phyloP scores from a whole-genome alignment of 371 early-diverging fungal genomes.

The Mucor mucedo region DNA sequence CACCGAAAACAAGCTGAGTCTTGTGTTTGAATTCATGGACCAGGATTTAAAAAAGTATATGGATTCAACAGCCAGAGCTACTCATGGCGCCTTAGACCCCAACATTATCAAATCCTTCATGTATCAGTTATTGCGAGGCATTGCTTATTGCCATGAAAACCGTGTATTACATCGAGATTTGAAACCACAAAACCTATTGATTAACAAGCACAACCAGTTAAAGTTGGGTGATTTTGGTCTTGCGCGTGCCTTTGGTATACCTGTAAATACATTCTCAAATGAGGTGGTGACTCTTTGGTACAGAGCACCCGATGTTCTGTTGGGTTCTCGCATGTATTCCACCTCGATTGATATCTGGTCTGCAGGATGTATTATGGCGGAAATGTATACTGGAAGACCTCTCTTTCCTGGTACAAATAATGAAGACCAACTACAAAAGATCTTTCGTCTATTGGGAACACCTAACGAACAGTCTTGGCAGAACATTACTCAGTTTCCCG shows the following conservation, averaged over 20 bases:
- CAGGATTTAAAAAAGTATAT: slow-evolving; percentile 97
- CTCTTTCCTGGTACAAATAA: slow-evolving; percentile 96
- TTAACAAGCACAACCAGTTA: slow-evolving; percentile 84
- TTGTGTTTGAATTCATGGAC: slow-evolving; percentile 99
- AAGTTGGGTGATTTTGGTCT: slow-evolving; percentile 96
- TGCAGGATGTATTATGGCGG: slow-evolving; percentile 98
- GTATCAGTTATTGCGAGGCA: slow-evolving; percentile 88
- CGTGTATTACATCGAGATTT: slow-evolving; percentile 97
- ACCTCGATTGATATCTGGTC: slow-evolving; percentile 99
- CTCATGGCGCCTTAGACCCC: slow-evolving; percentile 68
- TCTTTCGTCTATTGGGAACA: slow-evolving; percentile 90
- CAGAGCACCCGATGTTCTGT: slow-evolving; percentile 96
- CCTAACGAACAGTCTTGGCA: slow-evolving; percentile 90
- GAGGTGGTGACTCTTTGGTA: slow-evolving; percentile 99
- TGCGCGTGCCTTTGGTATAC: slow-evolving; percentile 96
- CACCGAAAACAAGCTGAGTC: slow-evolving; percentile 94
- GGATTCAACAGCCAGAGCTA: slow-evolving; percentile 65
- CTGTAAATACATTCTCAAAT: slow-evolving; percentile 95
- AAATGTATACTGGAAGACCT: slow-evolving; percentile 92
- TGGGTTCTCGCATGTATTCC: slow-evolving; percentile 94
- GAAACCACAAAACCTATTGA: slow-evolving; percentile 96
- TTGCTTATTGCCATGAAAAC: slow-evolving; percentile 95
- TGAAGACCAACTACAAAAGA: slow-evolving; percentile 88
- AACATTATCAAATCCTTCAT: slow-evolving; percentile 79
- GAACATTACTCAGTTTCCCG: slow-evolving; percentile 84